Conservation (phyloP, 805 yeast genomes). For the Tetrapisispora nanseiensis region DNA sequence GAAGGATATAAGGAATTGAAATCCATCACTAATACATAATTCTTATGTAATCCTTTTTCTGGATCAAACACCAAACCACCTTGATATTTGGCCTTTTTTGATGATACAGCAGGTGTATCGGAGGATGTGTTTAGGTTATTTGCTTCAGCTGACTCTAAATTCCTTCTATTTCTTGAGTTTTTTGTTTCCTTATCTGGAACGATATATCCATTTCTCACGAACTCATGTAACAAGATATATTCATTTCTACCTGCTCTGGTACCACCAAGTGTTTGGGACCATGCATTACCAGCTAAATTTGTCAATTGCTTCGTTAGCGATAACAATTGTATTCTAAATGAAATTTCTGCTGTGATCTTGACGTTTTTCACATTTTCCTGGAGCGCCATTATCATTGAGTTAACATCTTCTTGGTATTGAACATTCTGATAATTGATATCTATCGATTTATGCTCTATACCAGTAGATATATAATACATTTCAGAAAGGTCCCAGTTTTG, state of each 20-base stretch:
- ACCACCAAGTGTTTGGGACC: conserved; percentile 92
- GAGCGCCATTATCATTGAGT: conserved; percentile 56
- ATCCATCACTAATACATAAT: conserved; percentile 89
- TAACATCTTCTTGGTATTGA: conserved; percentile 56
- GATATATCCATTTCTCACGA: conserved; percentile 64
- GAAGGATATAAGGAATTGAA: conserved; percentile 96
- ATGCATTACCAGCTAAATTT: conserved; percentile 90
- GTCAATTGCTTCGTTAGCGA: conserved; percentile 88
- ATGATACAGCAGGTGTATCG: conserved; percentile 35
- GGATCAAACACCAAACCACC: conserved; percentile 98
- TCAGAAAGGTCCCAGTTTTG: conserved; percentile 91
- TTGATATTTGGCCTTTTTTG: conserved; percentile 65
- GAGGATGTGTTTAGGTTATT: conserved; percentile 28
- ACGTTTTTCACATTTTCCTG: conserved; percentile 61
- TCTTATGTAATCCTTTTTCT: conserved; percentile 85
- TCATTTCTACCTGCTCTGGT: conserved; percentile 95
- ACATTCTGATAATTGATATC: conserved; percentile 69
- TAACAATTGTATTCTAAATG: conserved; percentile 73
- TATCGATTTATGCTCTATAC: conserved; percentile 45
- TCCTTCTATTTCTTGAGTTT: conserved; percentile 30
- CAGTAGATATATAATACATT: conserved; percentile 77
- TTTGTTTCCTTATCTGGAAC: conserved; percentile 74
- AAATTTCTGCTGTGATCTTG: conserved; percentile 62
- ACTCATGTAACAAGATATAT: conserved; percentile 85
- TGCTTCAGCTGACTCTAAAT: conserved; percentile 21